Evolutionary conservation across 2,329 filamentous ascomycete genomes (phyloP).

Genomic region (Grosmannia serpens): DNA sequence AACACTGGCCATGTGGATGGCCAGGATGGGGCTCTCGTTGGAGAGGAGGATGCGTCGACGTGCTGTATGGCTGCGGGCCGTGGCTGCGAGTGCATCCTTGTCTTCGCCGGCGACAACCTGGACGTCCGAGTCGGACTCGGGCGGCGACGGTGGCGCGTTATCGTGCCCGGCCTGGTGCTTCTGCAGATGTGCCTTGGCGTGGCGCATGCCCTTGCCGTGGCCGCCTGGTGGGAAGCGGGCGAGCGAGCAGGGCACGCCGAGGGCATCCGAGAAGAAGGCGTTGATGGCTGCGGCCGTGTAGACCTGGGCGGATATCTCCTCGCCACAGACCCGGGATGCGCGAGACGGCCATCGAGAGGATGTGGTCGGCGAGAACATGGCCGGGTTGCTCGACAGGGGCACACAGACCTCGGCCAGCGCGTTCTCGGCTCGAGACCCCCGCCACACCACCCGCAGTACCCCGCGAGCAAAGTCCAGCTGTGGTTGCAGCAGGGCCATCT

Average conservation of each 20-base stretch:
- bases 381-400: constrained; percentile 58
- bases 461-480: constrained; percentile 58
- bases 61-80: background rate
- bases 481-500: constrained; percentile 76
- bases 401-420: constrained; percentile 31
- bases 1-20: constrained; percentile 71
- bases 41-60: constrained; percentile 58
- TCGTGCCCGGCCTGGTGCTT: constrained; percentile 34
- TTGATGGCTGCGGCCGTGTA: constrained; percentile 59
- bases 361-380: constrained; percentile 29
- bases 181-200: constrained; percentile 60
- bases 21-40: constrained; percentile 88
- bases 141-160: constrained; percentile 26
- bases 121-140: constrained; percentile 43
- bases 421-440: constrained; percentile 18
- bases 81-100: background rate
- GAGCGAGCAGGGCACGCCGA: constrained; percentile 71
- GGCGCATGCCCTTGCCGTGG: constrained; percentile 46
- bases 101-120: background rate
- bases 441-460: constrained; percentile 48
- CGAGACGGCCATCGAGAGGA: constrained; percentile 29
- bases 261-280: constrained; percentile 61
- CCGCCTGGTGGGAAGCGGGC: constrained; percentile 70
- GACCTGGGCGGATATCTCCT: constrained; percentile 56
- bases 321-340: constrained; percentile 61